Base-by-base conservation (phyloP, 2,329 filamentous ascomycete genomes). In the Aplosporella prunicola region DNA sequence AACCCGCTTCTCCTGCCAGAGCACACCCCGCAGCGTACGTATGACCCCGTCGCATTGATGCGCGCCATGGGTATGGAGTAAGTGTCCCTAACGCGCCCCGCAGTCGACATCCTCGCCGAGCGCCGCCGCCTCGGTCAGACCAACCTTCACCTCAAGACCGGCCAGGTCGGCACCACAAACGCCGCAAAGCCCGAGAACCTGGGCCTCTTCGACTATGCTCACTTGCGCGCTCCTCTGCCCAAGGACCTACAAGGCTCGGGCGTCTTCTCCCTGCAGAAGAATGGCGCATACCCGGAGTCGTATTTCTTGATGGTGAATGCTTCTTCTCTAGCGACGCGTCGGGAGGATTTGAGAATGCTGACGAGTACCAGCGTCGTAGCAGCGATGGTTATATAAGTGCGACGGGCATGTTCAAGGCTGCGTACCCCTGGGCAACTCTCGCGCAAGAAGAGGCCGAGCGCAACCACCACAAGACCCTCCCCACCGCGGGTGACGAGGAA, bases 131-230 rank as follows among this genome's bases (percentile, higher is more conserved):
- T 98, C 30, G 91, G 89, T 31, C 88, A 94, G 64, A 98, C 91
- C 16, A 83, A 93, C 62, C 73, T 98, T 46, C 79, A 80, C 8
- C 78, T 88, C 35, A 91, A 87, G 66, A 78, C 86, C 52, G 78
- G 80, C 22, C 78, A 82, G 49, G 67, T 80, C n/a, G 76, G 76
- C 42, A 75, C 76, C 8, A 72, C 74, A 25, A 81, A 78, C 59
- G 80, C 85, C 45, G 76, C 78, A 40, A 84, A 85, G 57, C 69
- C 77, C 31, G 72, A 80, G 47, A 78, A 81, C 48, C 69, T 91
- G 43, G 86, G 85, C 35, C 77, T 80, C 31, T 94, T 98, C 58
- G 91, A 96, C 62, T 98, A 98, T 61, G 89, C 88, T 47, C 91
- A 98, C 58, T 72, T 98, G 33, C 82, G 89, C 54, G 89, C 88